phyloP scores from a whole-genome alignment of 108 stramenopile genomes.

The Nitzschia sp. region DNA sequence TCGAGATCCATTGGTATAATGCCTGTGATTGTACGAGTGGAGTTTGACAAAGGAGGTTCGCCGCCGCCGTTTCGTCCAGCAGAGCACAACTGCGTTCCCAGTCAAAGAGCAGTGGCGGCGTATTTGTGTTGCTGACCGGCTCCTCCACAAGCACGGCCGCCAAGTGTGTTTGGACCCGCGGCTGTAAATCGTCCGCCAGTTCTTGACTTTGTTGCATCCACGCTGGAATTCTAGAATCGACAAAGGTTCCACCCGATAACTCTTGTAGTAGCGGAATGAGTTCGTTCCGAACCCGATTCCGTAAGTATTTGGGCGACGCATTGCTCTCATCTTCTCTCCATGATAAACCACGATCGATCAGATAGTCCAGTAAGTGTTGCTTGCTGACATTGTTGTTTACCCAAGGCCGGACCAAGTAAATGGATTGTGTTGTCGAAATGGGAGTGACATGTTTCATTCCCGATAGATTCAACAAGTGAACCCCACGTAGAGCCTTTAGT shows the following conservation, averaged over 20 bases:
- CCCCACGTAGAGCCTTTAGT: conserved; percentile 83
- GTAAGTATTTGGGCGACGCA: conserved; percentile 65
- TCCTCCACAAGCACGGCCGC: too few species aligned
- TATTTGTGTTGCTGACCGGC: not conserved
- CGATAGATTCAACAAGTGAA: conserved; percentile 72
- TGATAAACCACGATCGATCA: conserved; percentile 28
- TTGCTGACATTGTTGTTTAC: conserved; percentile 56
- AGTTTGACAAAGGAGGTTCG: conserved; percentile 6
- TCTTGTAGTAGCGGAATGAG: conserved; percentile 78
- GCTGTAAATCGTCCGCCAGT: conserved; percentile 47
- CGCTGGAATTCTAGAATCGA: conserved; percentile 52
- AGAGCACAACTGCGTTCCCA: conserved; percentile 1
- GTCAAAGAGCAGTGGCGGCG: conserved; percentile 1
- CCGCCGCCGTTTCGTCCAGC: not conserved
- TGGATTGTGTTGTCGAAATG: conserved; percentile 2
- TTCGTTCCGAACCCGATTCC: conserved; percentile 88
- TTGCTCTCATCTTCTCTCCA: conserved; percentile 89
- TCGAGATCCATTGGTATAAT: conserved; percentile 56
- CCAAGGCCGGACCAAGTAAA: conserved; percentile 73
- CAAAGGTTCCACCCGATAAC: conserved; percentile 48
- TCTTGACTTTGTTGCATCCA: conserved; percentile 70
- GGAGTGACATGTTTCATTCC: conserved; percentile 56
- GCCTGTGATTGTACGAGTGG: conserved; percentile 64
- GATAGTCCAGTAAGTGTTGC: conserved; percentile 52
- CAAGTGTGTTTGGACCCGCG: conserved; percentile 27